Percentiles rank a stretch among this genome's conserved stretches.
Evolutionary conservation across 176 grass and related monocot genomes (phyloP).

Genomic region (Ananas comosus): DNA sequence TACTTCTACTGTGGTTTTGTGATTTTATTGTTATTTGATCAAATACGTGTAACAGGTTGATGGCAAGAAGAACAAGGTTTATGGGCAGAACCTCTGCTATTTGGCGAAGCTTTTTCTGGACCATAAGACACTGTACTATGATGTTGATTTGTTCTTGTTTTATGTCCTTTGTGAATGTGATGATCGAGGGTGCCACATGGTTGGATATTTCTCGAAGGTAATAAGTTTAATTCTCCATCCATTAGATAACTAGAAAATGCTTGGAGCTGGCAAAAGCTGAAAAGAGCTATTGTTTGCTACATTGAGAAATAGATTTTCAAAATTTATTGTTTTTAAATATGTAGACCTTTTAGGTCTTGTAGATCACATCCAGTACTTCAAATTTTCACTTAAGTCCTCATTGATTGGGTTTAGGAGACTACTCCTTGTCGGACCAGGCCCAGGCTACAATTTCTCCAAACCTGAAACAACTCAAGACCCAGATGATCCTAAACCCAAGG

Average conservation of each 20-base stretch:
- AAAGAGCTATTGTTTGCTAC: no score
- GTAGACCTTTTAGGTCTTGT: no score
- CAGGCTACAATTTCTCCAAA: no score
- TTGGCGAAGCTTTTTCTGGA: slow-evolving; percentile 97
- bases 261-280: no score
- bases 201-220: slow-evolving; percentile 99
- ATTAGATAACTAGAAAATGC: not conserved
- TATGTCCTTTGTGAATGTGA: slow-evolving; percentile 99
- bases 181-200: slow-evolving; percentile 98
- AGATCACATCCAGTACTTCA: no score
- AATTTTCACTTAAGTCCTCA: no score
- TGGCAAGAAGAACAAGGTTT: slow-evolving; percentile 99
- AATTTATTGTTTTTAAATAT: no score
- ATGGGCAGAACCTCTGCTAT: slow-evolving; percentile 96
- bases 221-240: slow-evolving; percentile 4
- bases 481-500: no score
- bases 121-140: slow-evolving; percentile 94
- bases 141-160: slow-evolving; percentile 93
- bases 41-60: slow-evolving; percentile 50
- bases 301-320: no score
- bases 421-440: no score
- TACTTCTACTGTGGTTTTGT: not conserved
- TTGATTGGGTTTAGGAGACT: no score
- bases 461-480: no score
- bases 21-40: not conserved